Evolutionary conservation across 805 yeast species (phyloP).

Genomic region (Deakozyma indianensis): DNA sequence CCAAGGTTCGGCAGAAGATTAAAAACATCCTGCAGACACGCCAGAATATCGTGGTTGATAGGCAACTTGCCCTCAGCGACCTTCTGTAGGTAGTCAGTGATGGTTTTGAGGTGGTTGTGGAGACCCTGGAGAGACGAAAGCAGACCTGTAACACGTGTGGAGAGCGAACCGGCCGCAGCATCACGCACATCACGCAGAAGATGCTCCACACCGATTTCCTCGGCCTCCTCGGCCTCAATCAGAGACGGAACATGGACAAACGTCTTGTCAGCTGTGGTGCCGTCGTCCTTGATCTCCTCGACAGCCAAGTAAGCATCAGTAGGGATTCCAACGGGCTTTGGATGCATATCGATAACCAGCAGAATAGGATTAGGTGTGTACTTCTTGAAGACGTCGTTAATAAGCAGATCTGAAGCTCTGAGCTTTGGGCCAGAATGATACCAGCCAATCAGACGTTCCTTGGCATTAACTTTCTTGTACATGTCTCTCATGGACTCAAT

Average conservation of each 20-base stretch:
- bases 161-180: conserved; percentile 87
- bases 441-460: conserved; percentile 97
- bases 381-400: conserved; percentile 77
- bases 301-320: conserved; percentile 90
- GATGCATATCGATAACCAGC: conserved; percentile 83
- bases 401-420: conserved; percentile 73
- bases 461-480: conserved; percentile 96
- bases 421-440: conserved; percentile 96
- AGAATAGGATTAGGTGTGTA: conserved; percentile 72
- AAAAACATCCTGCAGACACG: conserved; percentile 88
- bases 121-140: conserved; percentile 78
- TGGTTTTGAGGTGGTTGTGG: conserved; percentile 62
- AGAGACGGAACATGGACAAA: conserved; percentile 85
- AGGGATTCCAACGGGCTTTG: conserved; percentile 76
- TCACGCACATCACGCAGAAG: conserved; percentile 86
- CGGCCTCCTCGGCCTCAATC: conserved; percentile 97
- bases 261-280: conserved; percentile 81
- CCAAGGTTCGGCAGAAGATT: conserved; percentile 75
- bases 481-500: conserved; percentile 94
- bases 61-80: conserved; percentile 65
- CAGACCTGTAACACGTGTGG: conserved; percentile 78
- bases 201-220: conserved; percentile 98
- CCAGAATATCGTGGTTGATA: conserved; percentile 77
- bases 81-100: conserved; percentile 61
- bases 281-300: conserved; percentile 93